Base-by-base conservation (phyloP, 257 asterid genomes). In the Penstemon eatonii region DNA sequence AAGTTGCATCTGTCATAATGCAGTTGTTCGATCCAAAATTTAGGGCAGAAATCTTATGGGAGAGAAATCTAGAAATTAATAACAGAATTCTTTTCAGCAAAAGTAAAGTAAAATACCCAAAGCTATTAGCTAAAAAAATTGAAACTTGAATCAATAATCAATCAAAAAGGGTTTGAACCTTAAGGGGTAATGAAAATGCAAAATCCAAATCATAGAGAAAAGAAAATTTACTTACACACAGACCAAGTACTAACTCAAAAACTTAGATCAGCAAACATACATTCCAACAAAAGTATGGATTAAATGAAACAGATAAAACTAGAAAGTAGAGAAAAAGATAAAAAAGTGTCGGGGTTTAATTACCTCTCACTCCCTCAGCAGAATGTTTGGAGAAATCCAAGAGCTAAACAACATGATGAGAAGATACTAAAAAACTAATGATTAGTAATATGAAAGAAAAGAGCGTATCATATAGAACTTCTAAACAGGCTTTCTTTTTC, bases 151-250 rank as follows among this genome's bases (percentile, higher is more conserved):
- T 55, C 37, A 6, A 66, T 47, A 10, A 42, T 71, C 58, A 43
- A 63, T 33, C 36, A 46, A 46, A 63, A 54, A 60, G 56, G 47
- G 47, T 25, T 25, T 25, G 33, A 25, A 25, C 33, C 33, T 25
- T 25, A 43, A 44, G 38, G 12, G 6, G 7, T 43, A 37, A 63
- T 1, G 3, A 44, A 11, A 66, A 5, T 12, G 40, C 41, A 66
- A 73, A 66, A 50, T 50, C 73, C 41, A 58, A 75, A 63, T 63
- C 62, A 63, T 69, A 25, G 60, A 57, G 41, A 64, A 50, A 72
- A 69, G 18, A 15, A 15, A 15, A 15, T 15, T 15, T 15, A 15
- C n/a, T 64, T 33, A 47, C 38, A 52, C 10, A 58, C 10, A 60
- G 4, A 60, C 13, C n/a, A 60, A 70, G 6, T 11, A 10, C 55